Evolutionary conservation across 192 early-diverging fungal species (phyloP).

Genomic region (Phlyctochytrium bullatum): DNA sequence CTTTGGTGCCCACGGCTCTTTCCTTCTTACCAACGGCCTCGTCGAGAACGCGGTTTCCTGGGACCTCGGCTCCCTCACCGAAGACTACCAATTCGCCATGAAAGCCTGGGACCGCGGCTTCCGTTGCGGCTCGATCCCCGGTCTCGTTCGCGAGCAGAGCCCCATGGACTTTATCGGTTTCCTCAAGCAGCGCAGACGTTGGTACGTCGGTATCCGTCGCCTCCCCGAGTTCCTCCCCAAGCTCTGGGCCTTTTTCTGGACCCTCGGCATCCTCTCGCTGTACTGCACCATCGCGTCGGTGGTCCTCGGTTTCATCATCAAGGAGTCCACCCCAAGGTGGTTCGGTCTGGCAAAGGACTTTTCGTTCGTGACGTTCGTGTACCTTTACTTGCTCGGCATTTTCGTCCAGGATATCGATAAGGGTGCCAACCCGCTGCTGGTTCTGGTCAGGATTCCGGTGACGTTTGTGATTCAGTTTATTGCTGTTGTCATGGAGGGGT

Average conservation of each 20-base stretch:
- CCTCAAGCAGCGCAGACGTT: slow-evolving; percentile 57
- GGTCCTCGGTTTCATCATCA: slow-evolving; percentile 37
- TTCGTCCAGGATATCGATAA: slow-evolving; percentile 55
- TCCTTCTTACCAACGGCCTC: slow-evolving; percentile 51
- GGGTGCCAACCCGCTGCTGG: slow-evolving; percentile 39
- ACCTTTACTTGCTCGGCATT: slow-evolving; percentile 50
- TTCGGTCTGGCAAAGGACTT: slow-evolving; percentile 55
- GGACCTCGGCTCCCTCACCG: slow-evolving; percentile 55
- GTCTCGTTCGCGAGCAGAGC: slow-evolving; percentile 52
- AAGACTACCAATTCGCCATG: slow-evolving; percentile 58
- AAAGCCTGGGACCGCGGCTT: slow-evolving; percentile 51
- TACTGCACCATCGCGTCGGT: slow-evolving; percentile 47
- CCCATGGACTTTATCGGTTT: slow-evolving; percentile 51
- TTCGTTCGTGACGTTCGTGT: slow-evolving; percentile 47
- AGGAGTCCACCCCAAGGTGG: slow-evolving; percentile 46
- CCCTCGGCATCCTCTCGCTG: slow-evolving; percentile 46
- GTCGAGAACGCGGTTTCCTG: slow-evolving; percentile 58
- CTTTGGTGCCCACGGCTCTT: slow-evolving; percentile 56
- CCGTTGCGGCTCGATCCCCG: slow-evolving; percentile 47
- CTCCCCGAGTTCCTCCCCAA: slow-evolving; percentile 52
- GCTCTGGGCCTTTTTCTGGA: slow-evolving; percentile 56
- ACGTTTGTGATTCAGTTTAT: slow-evolving; percentile 50
- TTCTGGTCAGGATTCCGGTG: slow-evolving; percentile 41
- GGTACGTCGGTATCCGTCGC: slow-evolving; percentile 59
- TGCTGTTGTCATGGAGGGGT: slow-evolving; percentile 46